phyloP scores from a whole-genome alignment of 2,329 filamentous ascomycete genomes.

The Plectosphaerella cucumerina region DNA sequence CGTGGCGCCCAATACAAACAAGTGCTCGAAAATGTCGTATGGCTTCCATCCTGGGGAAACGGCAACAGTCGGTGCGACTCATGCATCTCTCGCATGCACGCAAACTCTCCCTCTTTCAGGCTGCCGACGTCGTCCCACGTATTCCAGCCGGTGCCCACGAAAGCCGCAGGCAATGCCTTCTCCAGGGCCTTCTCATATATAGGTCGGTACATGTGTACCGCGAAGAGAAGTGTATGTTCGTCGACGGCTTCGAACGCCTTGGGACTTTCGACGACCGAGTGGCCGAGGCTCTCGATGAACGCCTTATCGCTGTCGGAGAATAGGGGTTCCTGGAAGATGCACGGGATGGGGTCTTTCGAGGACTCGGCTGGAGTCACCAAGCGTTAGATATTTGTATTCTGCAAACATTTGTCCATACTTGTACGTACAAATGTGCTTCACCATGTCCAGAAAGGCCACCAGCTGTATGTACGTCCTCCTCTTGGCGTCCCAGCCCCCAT shows the following conservation, averaged over 20 bases:
- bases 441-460: slow-evolving; percentile 45
- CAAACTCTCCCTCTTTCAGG: slow-evolving; percentile 19
- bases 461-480: slow-evolving; percentile 48
- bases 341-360: slow-evolving; percentile 27
- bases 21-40: slow-evolving; percentile 35
- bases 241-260: slow-evolving; percentile 46
- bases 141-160: slow-evolving; percentile 52
- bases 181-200: slow-evolving; percentile 49
- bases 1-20: slow-evolving; percentile 30
- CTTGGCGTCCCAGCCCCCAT: slow-evolving; percentile 40
- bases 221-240: slow-evolving; percentile 50
- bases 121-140: slow-evolving; percentile 40
- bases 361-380: slow-evolving; percentile 4
- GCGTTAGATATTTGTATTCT: too few relatives aligned
- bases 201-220: slow-evolving; percentile 54
- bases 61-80: slow-evolving; percentile 20
- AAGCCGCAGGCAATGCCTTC: slow-evolving; percentile 42
- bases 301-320: slow-evolving; percentile 43
- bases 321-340: slow-evolving; percentile 50
- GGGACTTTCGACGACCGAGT: slow-evolving; percentile 46
- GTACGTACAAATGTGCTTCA: slow-evolving; percentile 35
- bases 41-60: slow-evolving; percentile 33
- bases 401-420: neutral
- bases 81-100: slow-evolving; percentile 27
- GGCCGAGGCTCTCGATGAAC: slow-evolving; percentile 50